Conservation (phyloP, 192 early-diverging fungal genomes). For the Paraglomus occultum region DNA sequence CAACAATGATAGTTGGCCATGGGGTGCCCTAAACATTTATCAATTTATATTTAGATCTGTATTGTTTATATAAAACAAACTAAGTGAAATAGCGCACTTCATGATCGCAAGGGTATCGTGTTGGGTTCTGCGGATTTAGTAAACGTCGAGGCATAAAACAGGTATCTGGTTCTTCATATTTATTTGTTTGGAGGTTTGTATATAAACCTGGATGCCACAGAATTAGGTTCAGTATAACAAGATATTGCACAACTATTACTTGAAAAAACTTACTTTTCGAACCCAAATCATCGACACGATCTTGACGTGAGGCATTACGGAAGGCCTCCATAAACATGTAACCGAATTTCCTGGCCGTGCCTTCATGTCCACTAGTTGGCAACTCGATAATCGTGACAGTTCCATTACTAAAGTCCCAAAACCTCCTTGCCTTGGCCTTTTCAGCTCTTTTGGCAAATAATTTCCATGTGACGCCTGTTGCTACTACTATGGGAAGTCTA, state of each 20-base stretch:
- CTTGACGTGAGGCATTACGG: no score
- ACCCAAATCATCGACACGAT: neutral
- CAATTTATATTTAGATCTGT: no score
- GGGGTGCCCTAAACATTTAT: neutral
- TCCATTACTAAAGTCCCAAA: neutral
- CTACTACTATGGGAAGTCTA: no score
- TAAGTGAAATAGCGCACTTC: no score
- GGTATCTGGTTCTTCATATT: no score
- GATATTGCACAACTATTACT: neutral
- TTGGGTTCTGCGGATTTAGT: no score
- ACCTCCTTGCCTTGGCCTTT: neutral
- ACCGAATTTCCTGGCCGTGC: no score
- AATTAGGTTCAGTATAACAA: conserved; percentile 17
- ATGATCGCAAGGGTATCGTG: no score
- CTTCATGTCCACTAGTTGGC: neutral
- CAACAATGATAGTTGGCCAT: neutral
- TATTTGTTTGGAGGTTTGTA: no score
- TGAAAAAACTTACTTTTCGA: conserved; percentile 5
- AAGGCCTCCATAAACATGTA: no score
- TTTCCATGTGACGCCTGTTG: neutral
- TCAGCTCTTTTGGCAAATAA: neutral
- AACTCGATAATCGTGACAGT: neutral
- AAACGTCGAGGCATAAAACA: no score
- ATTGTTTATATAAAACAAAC: no score
- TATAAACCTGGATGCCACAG: conserved; percentile 4